Evolutionary conservation across 139 green algal genomes (phyloP), one percentile per base, ranked within the genome.

Genomic region (Diplosphaera chodatii): DNA sequence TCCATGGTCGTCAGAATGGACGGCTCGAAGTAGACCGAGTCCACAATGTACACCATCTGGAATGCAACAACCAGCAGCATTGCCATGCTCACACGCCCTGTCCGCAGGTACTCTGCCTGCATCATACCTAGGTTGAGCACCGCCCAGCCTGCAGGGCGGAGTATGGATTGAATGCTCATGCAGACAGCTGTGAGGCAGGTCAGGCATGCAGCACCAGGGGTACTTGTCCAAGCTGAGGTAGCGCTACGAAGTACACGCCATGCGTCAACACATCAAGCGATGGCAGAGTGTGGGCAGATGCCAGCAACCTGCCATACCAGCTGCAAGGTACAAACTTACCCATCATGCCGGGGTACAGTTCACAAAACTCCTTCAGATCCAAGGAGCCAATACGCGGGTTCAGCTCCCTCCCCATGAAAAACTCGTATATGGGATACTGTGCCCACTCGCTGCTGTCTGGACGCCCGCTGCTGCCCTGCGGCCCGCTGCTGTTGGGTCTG

Each of bases 1-100:
- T 99, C 95, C 95, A 97, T 97, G 55, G 93, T 98, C 23, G 91
- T 96, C 31, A 98, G 78, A 64, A 98, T 97, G 65, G 89, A 77
- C 34, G 32, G 66, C 83, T 97, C 92, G 71, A 86, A 85, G 65
- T 69, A 86, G 25, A 93, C 70, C 22, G 75, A 80, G 70, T 94
- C 88, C 27, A 71, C 55, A 13, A 92, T 82, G 66, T 92, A 91
- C 34, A 85, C 10, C 8, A 88, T 72, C 56, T 96, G 88, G 88
- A 92, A 97, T 2, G 63, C 75, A 59, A 90, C 92, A 22, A 96
- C 88, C 70, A 97, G 80, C 40, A 86, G 30, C 90, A 97, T 92
- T 25, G 83, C 67, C 33, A 82, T 81, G 27, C 83, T 88, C 1
- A 96, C 71, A 21, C 63, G 37, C 0, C 86, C 86, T 32, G 67